A percentile compares a stretch with the other conserved stretches of the same genome.
Evolutionary conservation across 306 rosid species (phyloP).

Genomic region (Elaeagnus macrophylla): DNA sequence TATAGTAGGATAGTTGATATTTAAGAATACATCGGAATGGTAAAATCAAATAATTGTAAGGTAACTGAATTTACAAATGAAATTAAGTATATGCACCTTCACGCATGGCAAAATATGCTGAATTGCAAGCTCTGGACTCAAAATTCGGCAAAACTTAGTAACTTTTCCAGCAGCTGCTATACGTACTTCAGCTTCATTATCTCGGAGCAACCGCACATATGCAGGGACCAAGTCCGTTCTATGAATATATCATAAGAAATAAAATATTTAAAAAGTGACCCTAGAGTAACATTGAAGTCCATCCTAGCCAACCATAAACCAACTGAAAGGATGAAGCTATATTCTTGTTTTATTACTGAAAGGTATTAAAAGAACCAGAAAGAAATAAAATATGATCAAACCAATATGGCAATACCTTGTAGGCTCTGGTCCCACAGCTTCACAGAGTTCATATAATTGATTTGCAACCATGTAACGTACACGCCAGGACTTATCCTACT

Average conservation of each 20-base stretch:
- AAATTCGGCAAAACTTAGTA: constrained; percentile 84
- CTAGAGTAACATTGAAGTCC: not conserved
- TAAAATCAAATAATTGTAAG: constrained; percentile 5
- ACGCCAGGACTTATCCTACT: constrained; percentile 96
- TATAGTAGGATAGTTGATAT: not conserved
- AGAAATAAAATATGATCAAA: not conserved
- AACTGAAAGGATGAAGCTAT: not conserved
- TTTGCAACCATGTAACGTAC: constrained; percentile 99
- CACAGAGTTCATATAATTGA: constrained; percentile 89
- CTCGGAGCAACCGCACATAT: constrained; percentile 90
- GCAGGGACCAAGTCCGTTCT: constrained; percentile 94
- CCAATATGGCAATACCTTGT: constrained; percentile 71
- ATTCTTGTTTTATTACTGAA: not conserved
- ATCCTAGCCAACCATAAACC: not conserved
- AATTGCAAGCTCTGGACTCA: constrained; percentile 78
- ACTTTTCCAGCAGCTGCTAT: constrained; percentile 99
- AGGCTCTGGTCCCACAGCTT: constrained; percentile 96
- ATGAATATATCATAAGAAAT: constrained; percentile 17
- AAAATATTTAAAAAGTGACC: constrained; percentile 2
- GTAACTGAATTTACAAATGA: constrained; percentile 11
- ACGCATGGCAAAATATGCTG: constrained; percentile 96
- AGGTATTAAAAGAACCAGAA: not conserved
- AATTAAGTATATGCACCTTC: constrained; percentile 44
- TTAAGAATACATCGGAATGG: not conserved
- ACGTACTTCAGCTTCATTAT: constrained; percentile 98